These are phyloP conservation scores for Leptodontidium sp. DNA, from an alignment of 2,329 filamentous ascomycete species.

Conservation along the genomic window DNA sequence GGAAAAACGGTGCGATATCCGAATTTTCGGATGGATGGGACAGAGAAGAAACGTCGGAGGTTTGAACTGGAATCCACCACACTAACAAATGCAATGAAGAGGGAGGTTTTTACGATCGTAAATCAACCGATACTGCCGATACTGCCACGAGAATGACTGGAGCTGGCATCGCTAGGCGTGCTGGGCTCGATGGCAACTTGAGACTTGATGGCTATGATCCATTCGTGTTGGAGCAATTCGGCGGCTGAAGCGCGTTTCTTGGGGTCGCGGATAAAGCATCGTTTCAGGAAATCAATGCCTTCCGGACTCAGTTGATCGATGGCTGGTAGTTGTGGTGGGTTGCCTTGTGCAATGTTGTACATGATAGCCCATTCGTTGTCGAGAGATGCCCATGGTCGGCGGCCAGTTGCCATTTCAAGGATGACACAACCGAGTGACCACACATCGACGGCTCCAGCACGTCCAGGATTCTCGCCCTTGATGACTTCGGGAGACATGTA, in stretches of 20 bases:
- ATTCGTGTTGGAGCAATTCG: constrained; percentile 92
- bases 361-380: constrained; percentile 99
- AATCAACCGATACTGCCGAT: constrained; percentile 38
- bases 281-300: constrained; percentile 87
- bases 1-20: constrained; percentile 6
- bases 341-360: constrained; percentile 99
- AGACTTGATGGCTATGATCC: constrained; percentile 75
- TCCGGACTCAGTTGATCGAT: constrained; percentile 82
- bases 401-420: constrained; percentile 95
- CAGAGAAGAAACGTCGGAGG: constrained; percentile 18
- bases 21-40: constrained; percentile 9
- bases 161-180: constrained; percentile 64
- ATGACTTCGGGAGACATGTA: constrained; percentile 99
- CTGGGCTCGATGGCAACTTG: constrained; percentile 68
- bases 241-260: constrained; percentile 80
- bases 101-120: neutral
- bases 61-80: constrained; percentile 7
- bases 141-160: constrained; percentile 40
- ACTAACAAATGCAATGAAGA: constrained; percentile 15
- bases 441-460: constrained; percentile 88
- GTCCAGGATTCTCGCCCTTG: constrained; percentile 82
- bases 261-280: constrained; percentile 88
- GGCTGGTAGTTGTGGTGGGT: constrained; percentile 84
- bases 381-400: constrained; percentile 91
- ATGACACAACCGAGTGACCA: constrained; percentile 98